Percentiles rank a stretch among this genome's conserved stretches.
These are phyloP conservation scores for Zygosaccharomyces bisporus DNA, from an alignment of 805 yeast species.

Conservation along the genomic window DNA sequence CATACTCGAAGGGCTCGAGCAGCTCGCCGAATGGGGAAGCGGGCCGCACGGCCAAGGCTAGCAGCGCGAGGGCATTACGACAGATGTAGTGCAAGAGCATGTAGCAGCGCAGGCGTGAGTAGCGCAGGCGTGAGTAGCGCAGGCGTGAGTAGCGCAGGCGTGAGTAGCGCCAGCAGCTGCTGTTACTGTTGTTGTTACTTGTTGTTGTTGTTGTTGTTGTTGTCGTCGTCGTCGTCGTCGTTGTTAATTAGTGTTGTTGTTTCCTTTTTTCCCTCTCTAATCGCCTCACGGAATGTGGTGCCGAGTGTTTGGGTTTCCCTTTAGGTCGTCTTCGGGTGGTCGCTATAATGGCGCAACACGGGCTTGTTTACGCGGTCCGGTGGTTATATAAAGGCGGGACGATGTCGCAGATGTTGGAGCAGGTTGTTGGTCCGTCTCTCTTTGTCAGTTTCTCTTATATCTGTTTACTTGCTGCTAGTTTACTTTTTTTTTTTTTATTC, in stretches of 20 bases:
- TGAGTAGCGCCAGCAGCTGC: too few species aligned
- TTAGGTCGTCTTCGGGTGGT: neutral
- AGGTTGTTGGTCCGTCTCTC: too few species aligned
- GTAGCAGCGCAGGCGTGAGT: too few species aligned
- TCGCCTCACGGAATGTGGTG: neutral
- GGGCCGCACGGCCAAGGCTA: neutral
- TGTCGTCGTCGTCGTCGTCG: constrained; percentile 4
- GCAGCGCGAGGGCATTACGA: too few species aligned
- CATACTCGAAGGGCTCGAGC: constrained; percentile 11
- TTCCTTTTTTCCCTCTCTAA: neutral
- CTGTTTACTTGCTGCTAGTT: neutral
- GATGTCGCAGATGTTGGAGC: constrained; percentile 1
- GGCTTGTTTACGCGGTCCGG: neutral
- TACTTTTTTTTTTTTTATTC: neutral
- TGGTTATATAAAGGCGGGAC: constrained; percentile 5
- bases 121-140: too few species aligned
- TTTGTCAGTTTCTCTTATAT: too few species aligned
- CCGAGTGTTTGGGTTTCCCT: neutral
- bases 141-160: too few species aligned
- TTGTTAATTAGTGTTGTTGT: neutral
- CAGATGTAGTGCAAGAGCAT: too few species aligned
- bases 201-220: neutral
- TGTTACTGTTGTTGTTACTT: neutral
- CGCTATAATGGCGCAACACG: neutral
- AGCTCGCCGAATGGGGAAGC: constrained; percentile 14